A percentile compares a stretch with the other conserved stretches of the same genome.
phyloP scores from a whole-genome alignment of 2,329 filamentous ascomycete species.

The Aspergillus bombycis region DNA sequence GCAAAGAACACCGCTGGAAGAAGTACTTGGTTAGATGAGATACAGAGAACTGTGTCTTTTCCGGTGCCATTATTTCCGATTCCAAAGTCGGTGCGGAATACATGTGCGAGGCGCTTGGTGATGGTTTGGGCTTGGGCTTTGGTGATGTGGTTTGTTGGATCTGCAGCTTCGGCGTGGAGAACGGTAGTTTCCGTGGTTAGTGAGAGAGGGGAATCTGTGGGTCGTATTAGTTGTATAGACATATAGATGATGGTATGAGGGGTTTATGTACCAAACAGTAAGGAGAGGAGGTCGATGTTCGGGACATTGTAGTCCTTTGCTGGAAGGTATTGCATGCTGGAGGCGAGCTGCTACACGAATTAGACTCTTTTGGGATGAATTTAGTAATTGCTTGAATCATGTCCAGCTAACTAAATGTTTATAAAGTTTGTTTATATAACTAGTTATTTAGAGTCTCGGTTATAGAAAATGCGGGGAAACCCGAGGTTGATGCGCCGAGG shows the following conservation, averaged over 20 bases:
- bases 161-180: slow-evolving; percentile 61
- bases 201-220: slow-evolving; percentile 14
- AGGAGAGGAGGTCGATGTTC: slow-evolving; percentile 16
- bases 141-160: slow-evolving; percentile 58
- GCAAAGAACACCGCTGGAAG: slow-evolving; percentile 59
- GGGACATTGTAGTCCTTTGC: slow-evolving; percentile 18
- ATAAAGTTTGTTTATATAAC: neutral
- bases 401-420: neutral
- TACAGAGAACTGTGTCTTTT: slow-evolving; percentile 59
- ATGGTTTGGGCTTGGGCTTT: slow-evolving; percentile 54
- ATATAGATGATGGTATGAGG: neutral
- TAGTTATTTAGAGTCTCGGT: slow-evolving; percentile 5
- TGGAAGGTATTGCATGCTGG: slow-evolving; percentile 19
- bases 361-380: neutral
- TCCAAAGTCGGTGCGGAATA: slow-evolving; percentile 57
- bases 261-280: slow-evolving; percentile 13
- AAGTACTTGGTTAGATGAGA: slow-evolving; percentile 60
- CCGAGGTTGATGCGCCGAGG: slow-evolving; percentile 8
- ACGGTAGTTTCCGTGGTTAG: slow-evolving; percentile 50
- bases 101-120: slow-evolving; percentile 58
- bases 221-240: neutral
- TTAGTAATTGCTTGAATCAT: neutral
- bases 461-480: slow-evolving; percentile 13
- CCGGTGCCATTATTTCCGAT: slow-evolving; percentile 55
- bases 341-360: neutral